phyloP scores from a whole-genome alignment of 495 filamentous ascomycete genomes.

The Daldinia bambusicola region DNA sequence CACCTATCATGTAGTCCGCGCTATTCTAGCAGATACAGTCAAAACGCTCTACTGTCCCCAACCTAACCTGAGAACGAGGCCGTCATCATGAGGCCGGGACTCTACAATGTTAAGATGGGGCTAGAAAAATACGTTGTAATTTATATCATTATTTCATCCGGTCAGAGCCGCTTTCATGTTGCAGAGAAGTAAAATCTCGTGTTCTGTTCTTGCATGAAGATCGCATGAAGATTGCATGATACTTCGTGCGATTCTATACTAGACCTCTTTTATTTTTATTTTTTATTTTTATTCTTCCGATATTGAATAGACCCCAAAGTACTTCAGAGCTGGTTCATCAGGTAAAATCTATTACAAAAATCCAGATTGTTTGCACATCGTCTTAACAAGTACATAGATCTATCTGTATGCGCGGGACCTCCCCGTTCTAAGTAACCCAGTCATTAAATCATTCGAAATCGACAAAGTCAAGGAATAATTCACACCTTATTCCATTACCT shows the following conservation, averaged over 20 bases:
- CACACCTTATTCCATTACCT: slow-evolving; percentile 3
- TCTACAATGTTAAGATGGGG: slow-evolving; percentile 29
- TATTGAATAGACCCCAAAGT: not conserved
- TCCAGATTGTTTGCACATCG: not conserved
- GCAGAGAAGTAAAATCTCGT: slow-evolving; percentile 18
- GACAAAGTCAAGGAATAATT: slow-evolving; percentile 6
- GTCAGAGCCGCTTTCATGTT: slow-evolving; percentile 6
- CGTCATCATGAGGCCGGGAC: slow-evolving; percentile 13
- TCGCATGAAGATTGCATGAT: slow-evolving; percentile 29
- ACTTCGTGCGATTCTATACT: slow-evolving; percentile 9
- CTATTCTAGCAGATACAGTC: slow-evolving; percentile 24
- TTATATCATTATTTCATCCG: slow-evolving; percentile 22
- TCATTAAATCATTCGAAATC: slow-evolving; percentile 12
- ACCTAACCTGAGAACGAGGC: slow-evolving; percentile 28
- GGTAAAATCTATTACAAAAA: not conserved
- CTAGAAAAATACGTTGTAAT: slow-evolving; percentile 15
- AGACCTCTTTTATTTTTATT: not conserved
- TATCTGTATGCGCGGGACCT: not conserved
- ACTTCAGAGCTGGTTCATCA: not conserved
- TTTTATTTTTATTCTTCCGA: not conserved
- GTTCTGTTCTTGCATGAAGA: slow-evolving; percentile 25
- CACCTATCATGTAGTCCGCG: slow-evolving; percentile 35
- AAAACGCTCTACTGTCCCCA: slow-evolving; percentile 23
- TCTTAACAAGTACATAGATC: slow-evolving; percentile 2
- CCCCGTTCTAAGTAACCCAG: not conserved